Percentiles rank a stretch among this genome's conserved stretches.
These are phyloP conservation scores for Cercospora canescens DNA, from an alignment of 2,329 filamentous ascomycete species.

Conservation along the genomic window DNA sequence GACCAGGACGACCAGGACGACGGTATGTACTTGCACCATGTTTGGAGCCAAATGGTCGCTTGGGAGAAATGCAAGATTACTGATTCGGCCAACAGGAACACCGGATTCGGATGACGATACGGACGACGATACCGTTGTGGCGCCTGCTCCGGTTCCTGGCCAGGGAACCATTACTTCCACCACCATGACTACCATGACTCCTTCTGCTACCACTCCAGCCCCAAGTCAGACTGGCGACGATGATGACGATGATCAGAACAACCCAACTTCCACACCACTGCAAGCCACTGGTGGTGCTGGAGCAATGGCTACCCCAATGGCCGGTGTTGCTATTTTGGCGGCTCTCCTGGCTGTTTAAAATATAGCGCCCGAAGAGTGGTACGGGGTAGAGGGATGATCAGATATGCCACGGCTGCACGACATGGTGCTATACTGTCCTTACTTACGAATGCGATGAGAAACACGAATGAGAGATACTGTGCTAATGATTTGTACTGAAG, in stretches of 20 bases:
- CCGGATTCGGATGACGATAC: background rate
- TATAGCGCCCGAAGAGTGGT: background rate
- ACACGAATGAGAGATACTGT: background rate
- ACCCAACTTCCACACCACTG: background rate
- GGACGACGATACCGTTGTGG: background rate
- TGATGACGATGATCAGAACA: background rate
- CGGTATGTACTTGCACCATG: no score
- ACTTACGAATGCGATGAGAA: background rate
- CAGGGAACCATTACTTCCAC: background rate
- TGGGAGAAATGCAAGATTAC: background rate
- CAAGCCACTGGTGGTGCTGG: background rate
- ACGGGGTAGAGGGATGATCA: background rate
- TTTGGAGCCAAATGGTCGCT: no score
- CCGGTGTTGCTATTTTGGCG: background rate
- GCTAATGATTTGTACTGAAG: background rate
- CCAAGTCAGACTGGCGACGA: background rate
- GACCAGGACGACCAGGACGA: background rate
- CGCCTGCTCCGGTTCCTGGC: background rate
- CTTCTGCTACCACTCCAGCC: background rate
- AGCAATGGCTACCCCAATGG: conserved; percentile 4
- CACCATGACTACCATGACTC: background rate
- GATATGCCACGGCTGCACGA: background rate
- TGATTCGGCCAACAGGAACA: background rate
- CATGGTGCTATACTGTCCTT: background rate
- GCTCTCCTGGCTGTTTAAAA: background rate